A percentile compares a stretch with the other conserved stretches of the same genome.
Evolutionary conservation across 2,329 filamentous ascomycete species (phyloP).

Genomic region (Dactylella cylindrospora): DNA sequence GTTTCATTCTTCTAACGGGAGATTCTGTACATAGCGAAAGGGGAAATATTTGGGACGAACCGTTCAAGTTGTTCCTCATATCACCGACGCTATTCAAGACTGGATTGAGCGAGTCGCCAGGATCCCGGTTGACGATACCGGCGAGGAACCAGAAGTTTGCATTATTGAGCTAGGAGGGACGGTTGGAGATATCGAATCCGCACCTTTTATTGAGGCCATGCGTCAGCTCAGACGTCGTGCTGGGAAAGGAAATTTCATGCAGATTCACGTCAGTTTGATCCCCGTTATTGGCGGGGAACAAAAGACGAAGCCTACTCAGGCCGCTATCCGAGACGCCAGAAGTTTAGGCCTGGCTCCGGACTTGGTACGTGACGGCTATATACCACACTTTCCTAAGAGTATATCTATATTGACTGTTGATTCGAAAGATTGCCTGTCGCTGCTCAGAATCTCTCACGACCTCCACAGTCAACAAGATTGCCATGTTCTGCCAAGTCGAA

Average conservation of each 20-base stretch:
- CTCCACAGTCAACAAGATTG: conserved; percentile 80
- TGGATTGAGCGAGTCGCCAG: conserved; percentile 86
- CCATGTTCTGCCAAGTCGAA: conserved; percentile 84
- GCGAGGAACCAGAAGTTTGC: conserved; percentile 83
- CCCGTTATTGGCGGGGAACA: conserved; percentile 75
- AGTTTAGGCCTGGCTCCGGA: conserved; percentile 65
- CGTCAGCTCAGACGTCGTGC: conserved; percentile 72
- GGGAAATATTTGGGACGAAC: conserved; percentile 85
- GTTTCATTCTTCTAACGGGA: background rate
- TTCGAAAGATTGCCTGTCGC: conserved; percentile 77
- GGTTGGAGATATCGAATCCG: conserved; percentile 77
- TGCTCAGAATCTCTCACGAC: conserved; percentile 76
- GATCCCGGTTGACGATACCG: conserved; percentile 82
- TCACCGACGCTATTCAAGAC: conserved; percentile 87
- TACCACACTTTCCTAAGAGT: background rate
- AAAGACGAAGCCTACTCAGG: conserved; percentile 97
- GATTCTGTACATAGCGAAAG: conserved; percentile 53
- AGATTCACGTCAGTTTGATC: conserved; percentile 86
- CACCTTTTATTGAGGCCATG: conserved; percentile 84
- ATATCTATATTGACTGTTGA: background rate
- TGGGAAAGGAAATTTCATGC: conserved; percentile 77
- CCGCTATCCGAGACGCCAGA: conserved; percentile 79
- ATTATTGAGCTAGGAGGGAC: conserved; percentile 68
- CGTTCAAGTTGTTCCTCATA: conserved; percentile 87
- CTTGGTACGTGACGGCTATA: conserved; percentile 42